Percentiles rank a stretch among this genome's conserved stretches.
Conservation (phyloP, 148 eudicot genomes). For the Rhododendron griersonianum region DNA sequence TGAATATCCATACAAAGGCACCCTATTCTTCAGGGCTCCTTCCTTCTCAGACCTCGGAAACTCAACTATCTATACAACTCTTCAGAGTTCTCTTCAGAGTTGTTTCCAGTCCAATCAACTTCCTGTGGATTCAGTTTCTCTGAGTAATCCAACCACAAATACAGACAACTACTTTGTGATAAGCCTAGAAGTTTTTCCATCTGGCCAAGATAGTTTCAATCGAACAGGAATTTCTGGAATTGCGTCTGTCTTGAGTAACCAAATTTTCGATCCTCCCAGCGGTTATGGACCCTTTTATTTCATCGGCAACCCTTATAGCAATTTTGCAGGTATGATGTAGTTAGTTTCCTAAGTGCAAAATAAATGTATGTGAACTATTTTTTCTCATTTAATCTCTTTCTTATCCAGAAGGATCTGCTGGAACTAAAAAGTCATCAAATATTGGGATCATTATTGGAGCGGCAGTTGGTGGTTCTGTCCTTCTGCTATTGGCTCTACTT, state of each 20-base stretch:
- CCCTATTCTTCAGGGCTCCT: conserved; percentile 54
- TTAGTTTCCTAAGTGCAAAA: background rate
- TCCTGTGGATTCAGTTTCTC: conserved; percentile 66
- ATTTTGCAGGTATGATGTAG: conserved; percentile 33
- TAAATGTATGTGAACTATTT: background rate
- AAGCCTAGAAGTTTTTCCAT: conserved; percentile 55
- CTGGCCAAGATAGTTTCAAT: conserved; percentile 36
- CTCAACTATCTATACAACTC: conserved; percentile 24
- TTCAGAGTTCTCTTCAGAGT: conserved; percentile 28
- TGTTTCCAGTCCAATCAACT: conserved; percentile 23
- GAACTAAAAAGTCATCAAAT: background rate
- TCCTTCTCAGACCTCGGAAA: conserved; percentile 49
- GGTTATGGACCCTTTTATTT: conserved; percentile 62
- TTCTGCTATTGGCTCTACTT: conserved; percentile 37
- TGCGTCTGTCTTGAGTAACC: conserved; percentile 55
- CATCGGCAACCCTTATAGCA: conserved; percentile 24
- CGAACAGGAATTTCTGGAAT: conserved; percentile 45
- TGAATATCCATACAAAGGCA: conserved; percentile 68
- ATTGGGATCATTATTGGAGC: conserved; percentile 40
- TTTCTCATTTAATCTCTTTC: background rate
- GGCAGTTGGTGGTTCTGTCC: conserved; percentile 38
- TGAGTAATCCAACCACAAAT: conserved; percentile 42
- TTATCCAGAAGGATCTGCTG: background rate
- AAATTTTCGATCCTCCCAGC: conserved; percentile 45
- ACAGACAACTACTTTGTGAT: conserved; percentile 34